Conservation (phyloP, 352 stramenopile species). For the Pythium dissimile region DNA sequence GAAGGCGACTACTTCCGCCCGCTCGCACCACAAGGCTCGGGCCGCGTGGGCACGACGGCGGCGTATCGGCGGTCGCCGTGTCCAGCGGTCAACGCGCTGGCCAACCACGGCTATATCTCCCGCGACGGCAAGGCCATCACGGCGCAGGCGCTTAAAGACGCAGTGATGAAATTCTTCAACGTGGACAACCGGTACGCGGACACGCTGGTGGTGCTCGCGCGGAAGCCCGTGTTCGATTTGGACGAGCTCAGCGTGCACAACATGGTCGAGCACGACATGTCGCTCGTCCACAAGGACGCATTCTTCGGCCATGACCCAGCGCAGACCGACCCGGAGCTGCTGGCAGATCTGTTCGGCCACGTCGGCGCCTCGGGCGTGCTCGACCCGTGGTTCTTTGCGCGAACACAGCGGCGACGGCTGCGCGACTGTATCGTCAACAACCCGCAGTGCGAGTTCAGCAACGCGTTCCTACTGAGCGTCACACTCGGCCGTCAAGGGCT, state of each 20-base stretch:
- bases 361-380: not conserved
- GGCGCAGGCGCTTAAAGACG: conserved; percentile 19
- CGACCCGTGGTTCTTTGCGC: conserved; percentile 6
- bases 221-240: conserved; percentile 26
- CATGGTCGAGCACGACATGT: conserved; percentile 47
- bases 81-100: conserved; percentile 43
- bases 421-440: not conserved
- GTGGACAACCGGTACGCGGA: conserved; percentile 20
- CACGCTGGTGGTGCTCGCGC: conserved; percentile 23
- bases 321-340: conserved; percentile 22
- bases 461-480: not conserved
- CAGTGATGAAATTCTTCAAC: conserved; percentile 31
- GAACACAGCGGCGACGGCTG: not conserved
- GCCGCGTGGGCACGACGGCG: conserved; percentile 2
- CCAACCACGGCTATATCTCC: conserved; percentile 45
- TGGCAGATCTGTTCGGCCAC: conserved; percentile 25
- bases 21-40: conserved; percentile 5
- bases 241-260: conserved; percentile 42
- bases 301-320: conserved; percentile 37
- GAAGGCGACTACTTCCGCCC: conserved; percentile 18
- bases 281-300: conserved; percentile 34
- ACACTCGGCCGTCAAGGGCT: not conserved
- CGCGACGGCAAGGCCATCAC: conserved; percentile 39
- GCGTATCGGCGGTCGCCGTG: conserved; percentile 27
- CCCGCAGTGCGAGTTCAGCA: conserved; percentile 5